Conservation (phyloP, 164 flowering plant species). For the Stephania cephalantha region DNA sequence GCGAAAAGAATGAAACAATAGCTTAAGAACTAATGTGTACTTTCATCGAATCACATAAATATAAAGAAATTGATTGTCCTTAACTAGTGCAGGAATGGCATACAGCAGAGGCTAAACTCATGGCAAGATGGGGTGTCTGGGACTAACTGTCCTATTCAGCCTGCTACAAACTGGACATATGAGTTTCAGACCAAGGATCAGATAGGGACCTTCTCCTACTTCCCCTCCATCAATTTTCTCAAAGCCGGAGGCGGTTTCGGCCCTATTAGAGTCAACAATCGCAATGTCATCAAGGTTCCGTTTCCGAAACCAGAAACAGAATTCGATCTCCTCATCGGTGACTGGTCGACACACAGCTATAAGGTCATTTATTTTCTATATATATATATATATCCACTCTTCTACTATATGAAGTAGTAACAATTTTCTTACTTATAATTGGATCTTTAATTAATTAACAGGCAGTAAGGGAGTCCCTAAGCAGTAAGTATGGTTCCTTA, state of each 20-base stretch:
- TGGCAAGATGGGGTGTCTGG: constrained; percentile 88
- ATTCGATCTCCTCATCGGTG: constrained; percentile 64
- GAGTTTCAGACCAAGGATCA: constrained; percentile 65
- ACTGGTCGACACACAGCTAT: constrained; percentile 33
- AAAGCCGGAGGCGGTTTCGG: constrained; percentile 78
- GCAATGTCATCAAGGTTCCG: constrained; percentile 43
- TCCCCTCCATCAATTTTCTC: constrained; percentile 52
- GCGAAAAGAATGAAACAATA: no score
- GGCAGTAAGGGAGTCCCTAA: background rate
- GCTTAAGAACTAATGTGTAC: no score
- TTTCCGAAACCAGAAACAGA: constrained; percentile 54
- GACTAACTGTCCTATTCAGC: constrained; percentile 65
- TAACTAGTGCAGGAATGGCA: constrained; percentile 55
- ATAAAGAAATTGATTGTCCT: no score
- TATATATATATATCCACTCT: no score
- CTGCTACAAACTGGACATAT: constrained; percentile 63
- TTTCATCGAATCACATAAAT: no score
- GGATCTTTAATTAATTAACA: background rate
- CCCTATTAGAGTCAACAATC: constrained; percentile 57
- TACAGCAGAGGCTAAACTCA: constrained; percentile 60
- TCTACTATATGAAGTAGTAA: background rate
- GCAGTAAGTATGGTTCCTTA: background rate
- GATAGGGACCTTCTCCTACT: constrained; percentile 66
- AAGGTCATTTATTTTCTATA: constrained; percentile 15
- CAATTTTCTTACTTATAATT: background rate